phyloP scores from a whole-genome alignment of 768 basidiomycete genomes.

The Coprinellus micaceus region DNA sequence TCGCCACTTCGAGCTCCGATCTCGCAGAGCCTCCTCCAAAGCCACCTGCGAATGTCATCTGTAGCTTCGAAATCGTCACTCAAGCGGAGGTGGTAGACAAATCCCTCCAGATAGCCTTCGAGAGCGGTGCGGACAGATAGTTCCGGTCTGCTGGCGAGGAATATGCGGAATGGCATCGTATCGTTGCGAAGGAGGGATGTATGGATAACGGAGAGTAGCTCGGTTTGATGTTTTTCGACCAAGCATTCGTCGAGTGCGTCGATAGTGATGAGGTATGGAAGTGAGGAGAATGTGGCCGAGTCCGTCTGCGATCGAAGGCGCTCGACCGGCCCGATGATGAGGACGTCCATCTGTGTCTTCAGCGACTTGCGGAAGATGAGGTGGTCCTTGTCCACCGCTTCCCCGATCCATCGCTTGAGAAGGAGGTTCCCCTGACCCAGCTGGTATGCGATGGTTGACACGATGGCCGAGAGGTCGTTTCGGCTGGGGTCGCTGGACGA shows the following conservation, averaged over 20 bases:
- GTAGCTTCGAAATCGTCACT: background rate
- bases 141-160: constrained; percentile 16
- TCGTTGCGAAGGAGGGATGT: background rate
- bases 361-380: background rate
- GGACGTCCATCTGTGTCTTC: constrained; percentile 6
- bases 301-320: background rate
- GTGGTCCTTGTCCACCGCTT: background rate
- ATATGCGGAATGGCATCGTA: constrained; percentile 7
- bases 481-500: background rate
- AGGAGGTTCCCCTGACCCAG: background rate
- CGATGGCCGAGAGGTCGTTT: background rate
- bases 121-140: constrained; percentile 5
- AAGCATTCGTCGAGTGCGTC: constrained; percentile 15
- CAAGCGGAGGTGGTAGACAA: background rate
- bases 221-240: constrained; percentile 1
- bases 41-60: background rate
- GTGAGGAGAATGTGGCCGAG: no score
- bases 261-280: constrained; percentile 1
- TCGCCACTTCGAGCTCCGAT: background rate
- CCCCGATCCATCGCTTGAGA: background rate
- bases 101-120: background rate
- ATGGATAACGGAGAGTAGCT: constrained; percentile 8
- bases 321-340: constrained; percentile 3
- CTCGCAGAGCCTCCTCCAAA: background rate
- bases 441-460: constrained; percentile 11